phyloP scores from a whole-genome alignment of 176 grass and related monocot genomes.

The Cenchrus fungigraminus region DNA sequence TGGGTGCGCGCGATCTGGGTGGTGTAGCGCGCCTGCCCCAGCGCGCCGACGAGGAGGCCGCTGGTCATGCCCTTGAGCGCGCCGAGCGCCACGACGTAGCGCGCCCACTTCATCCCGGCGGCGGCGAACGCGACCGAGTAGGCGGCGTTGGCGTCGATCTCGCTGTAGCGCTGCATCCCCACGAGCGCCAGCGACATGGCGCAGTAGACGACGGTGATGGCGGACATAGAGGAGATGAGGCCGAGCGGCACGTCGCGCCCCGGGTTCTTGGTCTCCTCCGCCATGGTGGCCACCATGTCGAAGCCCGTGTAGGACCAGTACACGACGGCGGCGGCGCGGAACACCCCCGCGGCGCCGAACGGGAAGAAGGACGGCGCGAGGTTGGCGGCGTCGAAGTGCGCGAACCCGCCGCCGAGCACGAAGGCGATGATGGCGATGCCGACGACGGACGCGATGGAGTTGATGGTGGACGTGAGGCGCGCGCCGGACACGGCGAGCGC shows the following conservation, averaged over 20 bases:
- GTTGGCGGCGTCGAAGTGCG: slow-evolving; percentile 46
- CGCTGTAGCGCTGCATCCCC: slow-evolving; percentile 55
- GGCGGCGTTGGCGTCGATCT: slow-evolving; percentile 54
- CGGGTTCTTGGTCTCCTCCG: slow-evolving; percentile 66
- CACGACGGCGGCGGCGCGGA: slow-evolving; percentile 53
- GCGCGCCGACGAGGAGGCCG: slow-evolving; percentile 58
- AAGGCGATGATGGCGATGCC: slow-evolving; percentile 53
- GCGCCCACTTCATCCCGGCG: slow-evolving; percentile 53
- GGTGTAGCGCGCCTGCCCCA: slow-evolving; percentile 63
- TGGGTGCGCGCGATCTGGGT: slow-evolving; percentile 65
- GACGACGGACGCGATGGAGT: slow-evolving; percentile 39
- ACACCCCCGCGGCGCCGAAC: slow-evolving; percentile 52
- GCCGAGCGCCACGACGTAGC: slow-evolving; percentile 55
- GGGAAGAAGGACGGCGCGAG: slow-evolving; percentile 58
- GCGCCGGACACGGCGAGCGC: slow-evolving; percentile 43
- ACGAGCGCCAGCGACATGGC: slow-evolving; percentile 55
- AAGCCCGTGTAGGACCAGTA: slow-evolving; percentile 73
- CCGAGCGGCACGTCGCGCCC: slow-evolving; percentile 56
- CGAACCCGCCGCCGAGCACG: slow-evolving; percentile 50
- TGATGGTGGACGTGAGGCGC: slow-evolving; percentile 47
- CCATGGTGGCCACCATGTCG: slow-evolving; percentile 76
- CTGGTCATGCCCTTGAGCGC: slow-evolving; percentile 71
- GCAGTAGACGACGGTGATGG: slow-evolving; percentile 63
- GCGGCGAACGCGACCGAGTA: slow-evolving; percentile 52
- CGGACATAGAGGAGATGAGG: slow-evolving; percentile 54